These are phyloP conservation scores for Suhomyces sp. DNA, from an alignment of 805 yeast species.

Conservation along the genomic window DNA sequence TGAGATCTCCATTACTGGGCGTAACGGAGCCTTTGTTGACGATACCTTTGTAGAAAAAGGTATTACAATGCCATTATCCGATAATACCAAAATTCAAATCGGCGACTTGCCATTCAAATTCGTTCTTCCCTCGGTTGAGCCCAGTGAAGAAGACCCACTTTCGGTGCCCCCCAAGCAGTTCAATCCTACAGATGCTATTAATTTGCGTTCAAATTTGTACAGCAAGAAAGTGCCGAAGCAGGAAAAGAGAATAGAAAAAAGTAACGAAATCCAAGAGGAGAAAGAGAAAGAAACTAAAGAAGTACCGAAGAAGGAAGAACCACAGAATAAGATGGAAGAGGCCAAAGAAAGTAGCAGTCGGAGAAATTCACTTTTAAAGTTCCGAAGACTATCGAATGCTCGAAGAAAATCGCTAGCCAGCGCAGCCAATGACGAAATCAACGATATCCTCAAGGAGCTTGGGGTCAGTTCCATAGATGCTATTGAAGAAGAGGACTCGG, in stretches of 20 bases:
- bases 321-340: not conserved
- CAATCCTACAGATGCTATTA: slow-evolving; percentile 62
- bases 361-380: slow-evolving; percentile 14
- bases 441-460: slow-evolving; percentile 34
- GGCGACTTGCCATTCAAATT: slow-evolving; percentile 90
- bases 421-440: slow-evolving; percentile 39
- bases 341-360: slow-evolving; percentile 2
- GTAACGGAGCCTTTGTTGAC: slow-evolving; percentile 96
- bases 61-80: slow-evolving; percentile 80
- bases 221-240: slow-evolving; percentile 5
- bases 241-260: not conserved
- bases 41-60: slow-evolving; percentile 88
- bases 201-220: slow-evolving; percentile 51
- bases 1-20: slow-evolving; percentile 85
- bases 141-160: slow-evolving; percentile 21
- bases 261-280: not conserved
- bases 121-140: slow-evolving; percentile 70
- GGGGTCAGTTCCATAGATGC: slow-evolving; percentile 31
- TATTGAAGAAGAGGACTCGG: slow-evolving; percentile 28
- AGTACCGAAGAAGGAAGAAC: not conserved
- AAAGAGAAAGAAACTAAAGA: not conserved
- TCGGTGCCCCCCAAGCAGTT: slow-evolving; percentile 34
- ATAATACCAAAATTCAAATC: slow-evolving; percentile 83
- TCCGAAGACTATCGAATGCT: slow-evolving; percentile 34
- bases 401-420: slow-evolving; percentile 38